These are phyloP conservation scores for Encephalitozoon romaleae DNA, from an alignment of 371 early-diverging fungal species.

Conservation along the genomic window DNA sequence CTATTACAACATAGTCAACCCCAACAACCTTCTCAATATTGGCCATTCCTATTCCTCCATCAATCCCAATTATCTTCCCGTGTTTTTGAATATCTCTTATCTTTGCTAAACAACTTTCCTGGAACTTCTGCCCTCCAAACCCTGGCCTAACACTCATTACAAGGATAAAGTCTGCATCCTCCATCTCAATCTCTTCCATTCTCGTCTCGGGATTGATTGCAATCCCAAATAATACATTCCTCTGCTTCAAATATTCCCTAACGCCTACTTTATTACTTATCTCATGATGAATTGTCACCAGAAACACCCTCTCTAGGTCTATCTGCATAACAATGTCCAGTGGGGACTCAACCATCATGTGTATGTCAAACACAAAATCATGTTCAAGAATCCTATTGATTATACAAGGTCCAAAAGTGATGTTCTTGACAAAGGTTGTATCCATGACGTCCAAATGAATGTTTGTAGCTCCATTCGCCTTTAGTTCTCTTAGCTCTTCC, in stretches of 20 bases:
- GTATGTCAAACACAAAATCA: conserved; percentile 54
- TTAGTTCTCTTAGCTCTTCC: conserved; percentile 31
- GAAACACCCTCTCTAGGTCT: conserved; percentile 27
- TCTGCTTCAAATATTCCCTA: conserved; percentile 32
- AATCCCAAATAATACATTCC: conserved; percentile 76
- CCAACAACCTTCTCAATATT: conserved; percentile 74
- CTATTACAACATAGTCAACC: conserved; percentile 94
- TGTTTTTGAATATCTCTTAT: conserved; percentile 2
- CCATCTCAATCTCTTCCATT: conserved; percentile 66
- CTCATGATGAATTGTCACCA: conserved; percentile 42
- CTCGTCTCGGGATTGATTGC: conserved; percentile 82
- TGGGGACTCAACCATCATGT: conserved; percentile 57
- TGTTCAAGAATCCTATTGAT: conserved; percentile 48
- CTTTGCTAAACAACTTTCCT: conserved; percentile 20
- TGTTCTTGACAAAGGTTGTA: conserved; percentile 50
- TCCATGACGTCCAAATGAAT: conserved; percentile 59
- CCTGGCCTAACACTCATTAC: conserved; percentile 79
- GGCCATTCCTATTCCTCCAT: conserved; percentile 78
- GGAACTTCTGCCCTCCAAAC: conserved; percentile 56
- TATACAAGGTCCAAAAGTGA: conserved; percentile 51
- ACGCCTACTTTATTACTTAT: neutral
- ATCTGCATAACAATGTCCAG: conserved; percentile 29
- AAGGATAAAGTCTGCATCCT: conserved; percentile 74
- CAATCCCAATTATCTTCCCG: conserved; percentile 75
- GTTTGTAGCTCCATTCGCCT: conserved; percentile 21